Evolutionary conservation across 768 basidiomycete genomes (phyloP).

Genomic region (Kwoniella dejecticola): DNA sequence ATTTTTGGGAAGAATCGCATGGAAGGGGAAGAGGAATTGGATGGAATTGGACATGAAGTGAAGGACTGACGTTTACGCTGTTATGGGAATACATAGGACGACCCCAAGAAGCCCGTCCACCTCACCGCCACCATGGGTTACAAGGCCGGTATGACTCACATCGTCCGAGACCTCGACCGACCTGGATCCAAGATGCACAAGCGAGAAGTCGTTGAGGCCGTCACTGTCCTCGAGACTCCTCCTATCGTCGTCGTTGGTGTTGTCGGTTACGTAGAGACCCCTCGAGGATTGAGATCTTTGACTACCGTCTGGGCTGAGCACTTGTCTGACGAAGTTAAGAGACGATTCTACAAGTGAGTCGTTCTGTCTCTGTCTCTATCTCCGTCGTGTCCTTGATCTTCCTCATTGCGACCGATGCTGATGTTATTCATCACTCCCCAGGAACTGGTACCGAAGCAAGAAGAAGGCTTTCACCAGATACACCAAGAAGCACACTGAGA

Average conservation of each 20-base stretch:
- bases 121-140: constrained; percentile 98
- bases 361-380: not conserved
- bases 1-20: too few species aligned
- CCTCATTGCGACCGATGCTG: too few species aligned
- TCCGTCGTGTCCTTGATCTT: not conserved
- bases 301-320: constrained; percentile 98
- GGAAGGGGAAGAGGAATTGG: constrained; percentile 14
- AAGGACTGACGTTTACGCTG: constrained; percentile 2
- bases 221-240: constrained; percentile 92
- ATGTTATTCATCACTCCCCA: constrained; percentile 46
- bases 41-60: constrained; percentile 6
- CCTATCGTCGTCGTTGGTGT: constrained; percentile 96
- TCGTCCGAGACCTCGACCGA: constrained; percentile 98
- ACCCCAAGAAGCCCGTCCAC: constrained; percentile 98
- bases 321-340: constrained; percentile 95
- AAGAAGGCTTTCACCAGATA: constrained; percentile 99
- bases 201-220: constrained; percentile 97
- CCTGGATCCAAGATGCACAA: constrained; percentile 99
- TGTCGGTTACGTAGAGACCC: constrained; percentile 99
- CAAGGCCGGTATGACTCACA: constrained; percentile 99
- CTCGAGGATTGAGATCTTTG: constrained; percentile 95
- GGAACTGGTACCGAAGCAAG: constrained; percentile 99
- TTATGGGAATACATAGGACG: constrained; percentile 82
- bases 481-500: constrained; percentile 98
- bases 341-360: constrained; percentile 79